phyloP scores from a whole-genome alignment of 768 basidiomycete species.

The Ephemerocybe angulata region DNA sequence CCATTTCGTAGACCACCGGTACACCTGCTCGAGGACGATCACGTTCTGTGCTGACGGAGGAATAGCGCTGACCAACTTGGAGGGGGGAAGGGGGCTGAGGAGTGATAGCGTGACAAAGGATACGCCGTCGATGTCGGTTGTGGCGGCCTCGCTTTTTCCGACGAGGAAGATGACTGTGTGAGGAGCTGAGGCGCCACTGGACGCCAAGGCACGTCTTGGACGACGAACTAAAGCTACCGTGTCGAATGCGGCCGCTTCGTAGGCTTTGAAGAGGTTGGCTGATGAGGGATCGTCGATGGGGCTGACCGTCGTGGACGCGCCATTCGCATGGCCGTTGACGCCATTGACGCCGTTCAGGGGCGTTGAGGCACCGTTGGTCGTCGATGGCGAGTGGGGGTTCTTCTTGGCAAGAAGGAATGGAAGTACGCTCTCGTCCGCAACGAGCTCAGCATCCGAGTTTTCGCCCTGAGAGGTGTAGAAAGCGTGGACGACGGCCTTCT shows the following conservation, averaged over 20 bases:
- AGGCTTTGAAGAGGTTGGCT: conserved; percentile 46
- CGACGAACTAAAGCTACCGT: conserved; percentile 62
- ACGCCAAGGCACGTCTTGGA: conserved; percentile 51
- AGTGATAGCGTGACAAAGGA: conserved; percentile 64
- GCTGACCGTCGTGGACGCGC: conserved; percentile 13
- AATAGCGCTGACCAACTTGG: conserved; percentile 53
- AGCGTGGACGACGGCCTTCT: conserved; percentile 79
- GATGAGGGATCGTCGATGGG: conserved; percentile 23
- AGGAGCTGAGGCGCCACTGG: conserved; percentile 52
- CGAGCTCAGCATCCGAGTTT: conserved; percentile 41
- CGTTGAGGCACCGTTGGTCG: conserved; percentile 30
- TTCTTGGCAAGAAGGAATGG: conserved; percentile 56
- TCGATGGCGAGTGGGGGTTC: conserved; percentile 33
- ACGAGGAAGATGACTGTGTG: conserved; percentile 70
- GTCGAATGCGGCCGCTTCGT: conserved; percentile 64
- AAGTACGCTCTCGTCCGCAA: conserved; percentile 55
- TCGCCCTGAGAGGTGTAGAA: conserved; percentile 52
- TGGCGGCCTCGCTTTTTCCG: conserved; percentile 43
- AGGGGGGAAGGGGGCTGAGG: conserved; percentile 65
- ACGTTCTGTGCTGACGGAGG: conserved; percentile 63
- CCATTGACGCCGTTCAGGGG: conserved; percentile 19
- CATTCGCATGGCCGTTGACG: conserved; percentile 27
- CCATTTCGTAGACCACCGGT: conserved; percentile 78
- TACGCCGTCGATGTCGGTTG: conserved; percentile 50
- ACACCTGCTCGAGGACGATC: conserved; percentile 79